Evolutionary conservation across 345 rosid species (phyloP), one percentile per base, ranked within the genome.

Genomic region (Populus alba): DNA sequence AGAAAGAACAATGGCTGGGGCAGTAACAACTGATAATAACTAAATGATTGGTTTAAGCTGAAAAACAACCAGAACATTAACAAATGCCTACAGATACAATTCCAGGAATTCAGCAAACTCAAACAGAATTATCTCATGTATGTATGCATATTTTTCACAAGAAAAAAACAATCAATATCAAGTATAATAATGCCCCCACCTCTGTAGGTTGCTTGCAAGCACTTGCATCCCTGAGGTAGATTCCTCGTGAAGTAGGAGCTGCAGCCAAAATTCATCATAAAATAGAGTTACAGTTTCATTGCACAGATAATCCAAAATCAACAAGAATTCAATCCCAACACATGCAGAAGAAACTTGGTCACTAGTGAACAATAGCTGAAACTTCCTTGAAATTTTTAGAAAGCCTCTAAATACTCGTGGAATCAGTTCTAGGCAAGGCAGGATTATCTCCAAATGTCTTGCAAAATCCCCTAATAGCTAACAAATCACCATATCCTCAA

Each of bases 161-260:
- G 35, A 79, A 63, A 55, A 70, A 25, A 79, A 29, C 16, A 72
- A 70, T 12, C 15, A 49, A 68, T 25, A 73, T 63, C 74, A 72
- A 73, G 59, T 69, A 55, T 70, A 75, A 59, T 25, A 81, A 76
- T 43, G 78, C 66, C 39, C 86, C 70, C 80, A 92, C 99, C 99
- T 96, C 97, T 41, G 95, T 81, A 78, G 92, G 84, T 73, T 87
- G 93, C 83, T 74, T 83, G 86, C 95, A 88, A 79, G 89, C 82
- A 74, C 85, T 80, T 78, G 92, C 88, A 72, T 96, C 98, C 87
- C 98, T 89, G 75, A 96, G 86, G 86, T 96, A 94, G 84, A 94
- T 89, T 76, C 98, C 98, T n/a, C 97, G 89, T 75, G 88, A 88
- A 63, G 88, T 75, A 71, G 97, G 93, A 82, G 91, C 99, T 96